phyloP scores from a whole-genome alignment of 805 yeast genomes.

The Monosporozyma solicola region DNA sequence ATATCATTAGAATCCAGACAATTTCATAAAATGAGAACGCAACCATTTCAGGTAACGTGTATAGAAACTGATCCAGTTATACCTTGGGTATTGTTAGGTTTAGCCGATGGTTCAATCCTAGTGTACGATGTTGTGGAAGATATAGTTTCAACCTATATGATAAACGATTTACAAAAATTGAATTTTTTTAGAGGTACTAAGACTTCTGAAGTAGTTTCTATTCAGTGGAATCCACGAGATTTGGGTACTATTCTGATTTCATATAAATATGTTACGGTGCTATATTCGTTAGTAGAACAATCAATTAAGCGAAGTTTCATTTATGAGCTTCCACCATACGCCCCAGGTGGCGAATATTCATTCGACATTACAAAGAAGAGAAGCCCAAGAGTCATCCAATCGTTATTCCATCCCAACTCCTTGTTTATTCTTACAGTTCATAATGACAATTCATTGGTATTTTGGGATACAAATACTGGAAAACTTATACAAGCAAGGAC shows the following conservation, averaged over 20 bases:
- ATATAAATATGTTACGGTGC: constrained; percentile 58
- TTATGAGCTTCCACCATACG: constrained; percentile 56
- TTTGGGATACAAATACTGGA: constrained; percentile 87
- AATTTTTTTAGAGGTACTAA: constrained; percentile 38
- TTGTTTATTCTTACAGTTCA: constrained; percentile 75
- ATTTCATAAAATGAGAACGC: constrained; percentile 38
- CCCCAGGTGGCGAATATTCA: constrained; percentile 58
- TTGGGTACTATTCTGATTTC: constrained; percentile 67
- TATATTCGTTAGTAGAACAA: constrained; percentile 56
- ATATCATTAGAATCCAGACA: constrained; percentile 59
- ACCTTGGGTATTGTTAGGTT: constrained; percentile 79
- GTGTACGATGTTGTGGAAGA: constrained; percentile 84
- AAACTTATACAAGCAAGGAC: constrained; percentile 67
- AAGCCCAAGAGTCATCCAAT: constrained; percentile 37
- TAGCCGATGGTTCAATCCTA: constrained; percentile 61
- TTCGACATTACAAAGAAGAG: constrained; percentile 24
- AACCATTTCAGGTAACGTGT: constrained; percentile 47
- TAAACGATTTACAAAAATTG: constrained; percentile 56
- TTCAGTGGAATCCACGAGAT: constrained; percentile 86
- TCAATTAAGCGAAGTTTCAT: constrained; percentile 47
- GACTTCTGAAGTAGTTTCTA: constrained; percentile 55
- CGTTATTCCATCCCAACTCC: constrained; percentile 90
- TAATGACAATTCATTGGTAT: constrained; percentile 73
- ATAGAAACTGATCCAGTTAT: constrained; percentile 75
- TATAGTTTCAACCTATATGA: constrained; percentile 48